These are phyloP conservation scores for Calonectria ilicicola DNA, from an alignment of 2,329 filamentous ascomycete species.

Conservation along the genomic window DNA sequence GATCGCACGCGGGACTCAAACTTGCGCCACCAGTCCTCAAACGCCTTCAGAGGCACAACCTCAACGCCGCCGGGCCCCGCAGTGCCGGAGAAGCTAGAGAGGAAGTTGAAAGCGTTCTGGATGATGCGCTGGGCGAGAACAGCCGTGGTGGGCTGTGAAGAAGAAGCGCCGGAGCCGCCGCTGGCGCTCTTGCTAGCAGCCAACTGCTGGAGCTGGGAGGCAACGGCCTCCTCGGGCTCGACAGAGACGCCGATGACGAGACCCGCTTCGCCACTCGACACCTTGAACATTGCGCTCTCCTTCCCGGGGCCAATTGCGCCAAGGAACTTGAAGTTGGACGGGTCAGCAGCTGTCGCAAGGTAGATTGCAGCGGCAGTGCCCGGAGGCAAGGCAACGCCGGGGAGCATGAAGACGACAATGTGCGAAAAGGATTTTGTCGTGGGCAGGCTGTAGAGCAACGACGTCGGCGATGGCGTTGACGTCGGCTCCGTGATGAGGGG, in stretches of 20 bases:
- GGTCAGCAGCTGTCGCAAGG: conserved; percentile 68
- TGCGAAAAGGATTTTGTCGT: conserved; percentile 75
- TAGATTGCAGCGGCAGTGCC: conserved; percentile 91
- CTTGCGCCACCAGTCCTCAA: conserved; percentile 98
- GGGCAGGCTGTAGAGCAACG: conserved; percentile 67
- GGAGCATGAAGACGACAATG: conserved; percentile 89
- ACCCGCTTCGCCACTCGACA: conserved; percentile 60
- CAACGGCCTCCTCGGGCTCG: conserved; percentile 80
- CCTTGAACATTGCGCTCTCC: conserved; percentile 90
- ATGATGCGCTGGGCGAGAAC: conserved; percentile 93
- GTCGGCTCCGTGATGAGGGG: conserved; percentile 67
- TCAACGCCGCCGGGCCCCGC: conserved; percentile 75
- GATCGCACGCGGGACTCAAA: conserved; percentile 89
- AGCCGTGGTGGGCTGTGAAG: conserved; percentile 71
- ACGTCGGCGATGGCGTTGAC: conserved; percentile 64
- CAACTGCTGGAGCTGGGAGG: conserved; percentile 74
- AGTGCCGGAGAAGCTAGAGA: conserved; percentile 84
- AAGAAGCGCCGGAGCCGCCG: conserved; percentile 23
- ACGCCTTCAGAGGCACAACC: conserved; percentile 92
- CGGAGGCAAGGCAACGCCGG: conserved; percentile 78
- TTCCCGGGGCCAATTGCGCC: conserved; percentile 92
- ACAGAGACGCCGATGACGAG: conserved; percentile 85
- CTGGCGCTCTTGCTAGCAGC: conserved; percentile 46
- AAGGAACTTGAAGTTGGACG: conserved; percentile 80
- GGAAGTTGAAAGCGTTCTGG: conserved; percentile 96